Base-by-base conservation (phyloP, 2,329 filamentous ascomycete genomes). In the Colletotrichum agaves region DNA sequence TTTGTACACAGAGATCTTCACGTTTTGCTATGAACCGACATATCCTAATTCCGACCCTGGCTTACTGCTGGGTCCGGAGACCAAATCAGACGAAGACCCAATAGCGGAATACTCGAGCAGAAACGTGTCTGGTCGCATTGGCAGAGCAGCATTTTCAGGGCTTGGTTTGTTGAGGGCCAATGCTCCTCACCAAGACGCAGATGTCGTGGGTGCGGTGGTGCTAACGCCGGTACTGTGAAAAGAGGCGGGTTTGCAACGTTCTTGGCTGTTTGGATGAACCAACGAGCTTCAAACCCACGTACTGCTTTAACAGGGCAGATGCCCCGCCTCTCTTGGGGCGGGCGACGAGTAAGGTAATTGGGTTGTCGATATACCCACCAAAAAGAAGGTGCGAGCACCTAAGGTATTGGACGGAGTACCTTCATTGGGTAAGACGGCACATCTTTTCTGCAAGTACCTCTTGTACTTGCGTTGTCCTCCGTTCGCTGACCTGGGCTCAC, bases 161-260 rank as follows among this genome's bases (percentile, higher is more conserved):
- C 65, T 35, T 31, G 37, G 65, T 64, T 68, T 68, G 65, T 68
- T 68, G 65, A 65, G 65, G 33, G 57, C 43, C 27, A 43, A 41
- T 56, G 63, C 53, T 61, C 55, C 65, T 64, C 61, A 68, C 65
- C 65, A 68, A 59, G 27, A 27, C 23, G 27, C 27, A 59, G 46
- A 46, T 19, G 46, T 46, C 46, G 61, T 46, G 62, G 37, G 52
- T 67, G 27, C 27, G 60, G 50, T 58, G 52, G 33, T 60, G 61
- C 55, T 65, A 60, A 65, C 47, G 44, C 8, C 4, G 47, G 33
- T 64, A 59, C 65, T 27, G 43, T 43, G 46, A 68, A 65, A 65
- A 53, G 47, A 60, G 60, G 65, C 61, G 49, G 65, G 35, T 44
- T 55, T 59, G 33, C 33, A 10, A 21, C n/a, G 19, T 37, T 43